Percentiles rank a stretch among this genome's conserved stretches.
phyloP scores from a whole-genome alignment of 495 filamentous ascomycete species.

The Cercophora sp. region DNA sequence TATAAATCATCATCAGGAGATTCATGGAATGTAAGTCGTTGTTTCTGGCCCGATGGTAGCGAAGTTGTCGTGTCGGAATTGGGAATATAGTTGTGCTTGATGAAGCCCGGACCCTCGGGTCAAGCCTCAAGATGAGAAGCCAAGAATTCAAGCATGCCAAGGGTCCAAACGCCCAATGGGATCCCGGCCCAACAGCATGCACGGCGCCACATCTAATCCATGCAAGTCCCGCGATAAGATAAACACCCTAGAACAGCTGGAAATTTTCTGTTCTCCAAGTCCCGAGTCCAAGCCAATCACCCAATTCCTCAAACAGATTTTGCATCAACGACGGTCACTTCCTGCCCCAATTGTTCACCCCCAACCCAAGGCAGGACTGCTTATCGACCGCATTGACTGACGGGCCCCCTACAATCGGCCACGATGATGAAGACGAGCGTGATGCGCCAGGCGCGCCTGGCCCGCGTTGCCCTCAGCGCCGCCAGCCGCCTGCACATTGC shows the following conservation, averaged over 20 bases:
- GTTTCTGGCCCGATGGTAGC: too few relatives aligned
- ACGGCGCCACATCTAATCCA: too few relatives aligned
- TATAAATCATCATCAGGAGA: too few relatives aligned
- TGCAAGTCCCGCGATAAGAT: constrained; percentile 19
- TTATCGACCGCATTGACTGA: constrained; percentile 11
- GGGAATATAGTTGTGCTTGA: too few relatives aligned
- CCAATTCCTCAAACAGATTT: neutral
- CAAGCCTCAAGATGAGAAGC: too few relatives aligned
- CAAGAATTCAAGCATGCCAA: too few relatives aligned
- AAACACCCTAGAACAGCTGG: constrained; percentile 2
- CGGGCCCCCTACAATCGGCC: neutral
- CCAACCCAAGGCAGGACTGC: constrained; percentile 6
- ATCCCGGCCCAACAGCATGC: too few relatives aligned
- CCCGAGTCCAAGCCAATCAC: too few relatives aligned
- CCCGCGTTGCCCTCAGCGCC: constrained; percentile 22
- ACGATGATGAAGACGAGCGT: constrained; percentile 30
- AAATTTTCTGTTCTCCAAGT: constrained; percentile 19
- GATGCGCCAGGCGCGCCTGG: constrained; percentile 25
- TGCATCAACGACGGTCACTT: constrained; percentile 10
- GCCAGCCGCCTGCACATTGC: constrained; percentile 24
- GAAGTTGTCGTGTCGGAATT: too few relatives aligned
- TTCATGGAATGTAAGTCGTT: too few relatives aligned
- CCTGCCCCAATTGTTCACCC: constrained; percentile 6
- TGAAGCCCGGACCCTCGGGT: too few relatives aligned
- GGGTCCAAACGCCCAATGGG: too few relatives aligned